Evolutionary conservation across 768 basidiomycete genomes (phyloP), one percentile per base, ranked within the genome.

Genomic region (Trametes maxima): DNA sequence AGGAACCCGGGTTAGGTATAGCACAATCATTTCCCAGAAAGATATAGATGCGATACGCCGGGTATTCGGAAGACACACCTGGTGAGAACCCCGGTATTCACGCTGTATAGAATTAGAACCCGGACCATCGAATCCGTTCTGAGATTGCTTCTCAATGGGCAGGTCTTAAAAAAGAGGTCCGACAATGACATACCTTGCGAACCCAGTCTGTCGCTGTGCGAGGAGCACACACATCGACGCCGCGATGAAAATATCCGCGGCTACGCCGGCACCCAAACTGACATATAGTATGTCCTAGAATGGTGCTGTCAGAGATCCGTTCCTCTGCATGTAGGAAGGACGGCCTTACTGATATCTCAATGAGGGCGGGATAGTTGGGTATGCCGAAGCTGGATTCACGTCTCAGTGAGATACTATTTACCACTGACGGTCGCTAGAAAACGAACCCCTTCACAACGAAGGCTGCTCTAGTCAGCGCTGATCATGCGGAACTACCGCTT

Each of bases 61-160:
- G 39, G 17, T 24, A 54, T 17, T 37, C 35, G 12, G 40, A 21
- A 40, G 25, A 33, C 67, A 35, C 13, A 67, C 69, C 67, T 67
- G 16, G 70, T 71, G 51, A 71, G 52, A 39, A 64, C 58, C 25
- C 69, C 67, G 6, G 68, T 68, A 42, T 71, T 69, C n/a, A 68
- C 56, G 44, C 65, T 63, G 59, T 71, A 71, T 47, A 69, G 33
- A 43, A 69, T 68, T 13, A 71, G 54, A 14, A 52, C 59, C 5
- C 63, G 62, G n/a, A 69, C 56, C n/a, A 66, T 62, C 14, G 60
- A 64, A 42, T 66, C 52, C 28, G 65, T 63, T 48, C 68, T 67
- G 43, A 3, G 39, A 40, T 13, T 19, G 35, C 37, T 12, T 37
- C 8, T 19, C 17, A 16, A 13, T 24, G 13, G n/a, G 19, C n/a